Conservation (phyloP, 192 early-diverging fungal species). For the Phycomyces nitens region DNA sequence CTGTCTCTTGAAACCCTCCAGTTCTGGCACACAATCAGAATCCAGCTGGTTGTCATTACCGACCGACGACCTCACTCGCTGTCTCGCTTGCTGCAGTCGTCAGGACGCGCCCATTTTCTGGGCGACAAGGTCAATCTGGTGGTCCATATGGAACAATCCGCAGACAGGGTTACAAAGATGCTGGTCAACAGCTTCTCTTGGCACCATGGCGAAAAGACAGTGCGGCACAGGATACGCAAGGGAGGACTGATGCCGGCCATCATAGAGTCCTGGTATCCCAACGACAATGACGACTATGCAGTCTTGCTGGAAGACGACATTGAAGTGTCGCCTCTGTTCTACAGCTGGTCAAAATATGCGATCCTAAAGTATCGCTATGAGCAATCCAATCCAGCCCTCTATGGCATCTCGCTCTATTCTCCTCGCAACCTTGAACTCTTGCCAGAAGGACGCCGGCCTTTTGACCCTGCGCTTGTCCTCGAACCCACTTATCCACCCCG, state of each 20-base stretch:
- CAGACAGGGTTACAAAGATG: constrained; percentile 45
- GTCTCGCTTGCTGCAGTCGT: constrained; percentile 50
- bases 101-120: constrained; percentile 40
- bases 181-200: constrained; percentile 45
- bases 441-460: constrained; percentile 43
- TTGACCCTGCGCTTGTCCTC: constrained; percentile 46
- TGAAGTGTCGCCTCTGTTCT: constrained; percentile 57
- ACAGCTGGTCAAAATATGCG: constrained; percentile 53
- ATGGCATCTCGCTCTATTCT: constrained; percentile 56
- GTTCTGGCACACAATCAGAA: constrained; percentile 49
- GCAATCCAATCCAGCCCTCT: constrained; percentile 37
- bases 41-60: constrained; percentile 54
- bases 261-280: constrained; percentile 58
- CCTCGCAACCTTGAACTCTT: constrained; percentile 51
- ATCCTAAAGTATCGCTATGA: constrained; percentile 57
- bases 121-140: constrained; percentile 49
- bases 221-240: constrained; percentile 51
- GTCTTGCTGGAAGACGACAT: constrained; percentile 62
- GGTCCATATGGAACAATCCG: constrained; percentile 56
- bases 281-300: constrained; percentile 51
- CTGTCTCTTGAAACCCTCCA: constrained; percentile 45
- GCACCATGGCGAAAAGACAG: constrained; percentile 44
- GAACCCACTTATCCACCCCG: constrained; percentile 40
- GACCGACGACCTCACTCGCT: constrained; percentile 57
- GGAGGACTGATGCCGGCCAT: constrained; percentile 58